phyloP scores from a whole-genome alignment of 345 rosid genomes.

The Conringia planisiliqua region DNA sequence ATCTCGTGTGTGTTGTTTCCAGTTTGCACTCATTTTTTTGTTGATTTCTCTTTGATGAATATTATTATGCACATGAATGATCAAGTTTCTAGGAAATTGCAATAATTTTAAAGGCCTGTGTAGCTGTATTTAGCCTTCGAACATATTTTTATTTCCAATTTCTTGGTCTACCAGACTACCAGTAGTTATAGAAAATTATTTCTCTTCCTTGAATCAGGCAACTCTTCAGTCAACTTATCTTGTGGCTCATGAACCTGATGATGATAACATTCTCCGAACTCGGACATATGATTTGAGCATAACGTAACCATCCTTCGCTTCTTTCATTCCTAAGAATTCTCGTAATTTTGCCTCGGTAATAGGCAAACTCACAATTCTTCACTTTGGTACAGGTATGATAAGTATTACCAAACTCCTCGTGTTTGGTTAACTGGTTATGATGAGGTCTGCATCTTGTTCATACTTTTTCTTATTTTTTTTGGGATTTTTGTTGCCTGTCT shows the following conservation, averaged over 20 bases:
- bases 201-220: constrained; percentile 52
- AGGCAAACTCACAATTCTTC: background rate
- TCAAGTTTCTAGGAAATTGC: background rate
- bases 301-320: constrained; percentile 42
- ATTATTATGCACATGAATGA: background rate
- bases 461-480: background rate
- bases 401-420: constrained; percentile 92
- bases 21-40: background rate
- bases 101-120: background rate
- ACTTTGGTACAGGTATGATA: constrained; percentile 60
- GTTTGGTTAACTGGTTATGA: constrained; percentile 95
- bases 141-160: background rate
- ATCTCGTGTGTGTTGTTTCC: constrained; percentile 1
- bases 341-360: constrained; percentile 17
- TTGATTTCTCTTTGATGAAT: background rate
- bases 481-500: background rate
- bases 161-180: constrained; percentile 2
- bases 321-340: constrained; percentile 3
- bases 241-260: constrained; percentile 93
- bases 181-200: constrained; percentile 1
- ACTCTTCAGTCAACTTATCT: constrained; percentile 75
- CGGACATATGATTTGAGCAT: constrained; percentile 98
- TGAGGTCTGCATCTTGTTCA: constrained; percentile 52
- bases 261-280: constrained; percentile 88
- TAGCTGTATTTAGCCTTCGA: background rate